Evolutionary conservation across 225 moss, liverwort and hornwort genomes (phyloP).

Genomic region (Antitrichia curtipendula): DNA sequence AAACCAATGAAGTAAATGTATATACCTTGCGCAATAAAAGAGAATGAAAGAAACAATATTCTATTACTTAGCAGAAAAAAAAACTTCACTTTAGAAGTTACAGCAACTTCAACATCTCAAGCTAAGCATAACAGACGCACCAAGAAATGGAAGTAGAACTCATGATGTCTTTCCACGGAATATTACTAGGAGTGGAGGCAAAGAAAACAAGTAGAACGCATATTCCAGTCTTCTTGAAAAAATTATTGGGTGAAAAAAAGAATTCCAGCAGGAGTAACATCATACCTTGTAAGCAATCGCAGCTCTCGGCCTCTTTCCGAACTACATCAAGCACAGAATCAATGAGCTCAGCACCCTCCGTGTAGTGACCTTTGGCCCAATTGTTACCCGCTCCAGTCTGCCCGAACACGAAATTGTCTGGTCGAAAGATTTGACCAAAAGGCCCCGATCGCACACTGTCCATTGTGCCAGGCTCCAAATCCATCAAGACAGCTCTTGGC

Average conservation of each 20-base stretch:
- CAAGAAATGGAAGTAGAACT: not conserved
- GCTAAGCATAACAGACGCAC: not conserved
- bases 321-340: slow-evolving; percentile 41
- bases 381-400: slow-evolving; percentile 37
- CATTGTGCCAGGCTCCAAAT: slow-evolving; percentile 36
- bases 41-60: not conserved
- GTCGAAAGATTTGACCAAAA: slow-evolving; percentile 35
- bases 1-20: not conserved
- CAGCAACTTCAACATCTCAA: not conserved
- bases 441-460: slow-evolving; percentile 36
- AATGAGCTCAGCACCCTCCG: slow-evolving; percentile 36
- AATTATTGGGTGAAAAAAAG: not conserved
- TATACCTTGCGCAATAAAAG: not conserved
- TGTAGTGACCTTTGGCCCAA: slow-evolving; percentile 42
- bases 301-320: slow-evolving; percentile 37
- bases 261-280: not conserved
- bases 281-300: slow-evolving; percentile 34
- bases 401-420: slow-evolving; percentile 38
- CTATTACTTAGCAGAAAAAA: not conserved
- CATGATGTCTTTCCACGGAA: not conserved
- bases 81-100: not conserved
- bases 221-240: not conserved
- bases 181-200: not conserved
- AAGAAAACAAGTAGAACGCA: not conserved
- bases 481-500: slow-evolving; percentile 40